phyloP scores from a whole-genome alignment of 2,329 filamentous ascomycete genomes.

The Aureobasidium sp. region DNA sequence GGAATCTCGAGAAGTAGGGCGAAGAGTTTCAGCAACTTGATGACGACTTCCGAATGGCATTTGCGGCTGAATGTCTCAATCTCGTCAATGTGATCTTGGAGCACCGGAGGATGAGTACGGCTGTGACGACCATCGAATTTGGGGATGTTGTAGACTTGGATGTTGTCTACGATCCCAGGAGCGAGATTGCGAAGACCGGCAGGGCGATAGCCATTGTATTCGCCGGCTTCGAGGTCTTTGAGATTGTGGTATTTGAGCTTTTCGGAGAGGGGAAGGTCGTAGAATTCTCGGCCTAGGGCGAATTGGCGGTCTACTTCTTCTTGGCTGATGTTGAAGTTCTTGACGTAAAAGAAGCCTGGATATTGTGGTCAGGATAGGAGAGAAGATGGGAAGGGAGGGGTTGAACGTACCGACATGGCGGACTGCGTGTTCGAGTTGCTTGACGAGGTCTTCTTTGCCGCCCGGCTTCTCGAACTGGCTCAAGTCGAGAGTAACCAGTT shows the following conservation, averaged over 20 bases:
- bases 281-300: conserved; percentile 53
- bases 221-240: conserved; percentile 25
- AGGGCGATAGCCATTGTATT: conserved; percentile 26
- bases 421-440: conserved; percentile 50
- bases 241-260: conserved; percentile 48
- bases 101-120: conserved; percentile 39
- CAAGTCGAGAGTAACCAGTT: conserved; percentile 52
- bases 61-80: conserved; percentile 50
- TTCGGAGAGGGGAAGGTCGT: conserved; percentile 50
- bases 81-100: conserved; percentile 46
- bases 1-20: conserved; percentile 55
- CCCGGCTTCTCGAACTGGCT: conserved; percentile 48
- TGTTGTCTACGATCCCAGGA: conserved; percentile 39
- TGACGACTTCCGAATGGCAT: conserved; percentile 49
- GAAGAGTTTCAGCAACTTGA: conserved; percentile 53
- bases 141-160: conserved; percentile 55
- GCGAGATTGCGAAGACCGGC: conserved; percentile 11
- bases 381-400: neutral
- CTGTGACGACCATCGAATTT: conserved; percentile 37
- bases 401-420: conserved; percentile 13
- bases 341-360: conserved; percentile 55
- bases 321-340: conserved; percentile 55
- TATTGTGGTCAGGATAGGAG: neutral
- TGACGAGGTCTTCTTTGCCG: conserved; percentile 48
- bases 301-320: conserved; percentile 56